Base-by-base conservation (phyloP, 352 stramenopile genomes). In the Phytophthora sojae region DNA sequence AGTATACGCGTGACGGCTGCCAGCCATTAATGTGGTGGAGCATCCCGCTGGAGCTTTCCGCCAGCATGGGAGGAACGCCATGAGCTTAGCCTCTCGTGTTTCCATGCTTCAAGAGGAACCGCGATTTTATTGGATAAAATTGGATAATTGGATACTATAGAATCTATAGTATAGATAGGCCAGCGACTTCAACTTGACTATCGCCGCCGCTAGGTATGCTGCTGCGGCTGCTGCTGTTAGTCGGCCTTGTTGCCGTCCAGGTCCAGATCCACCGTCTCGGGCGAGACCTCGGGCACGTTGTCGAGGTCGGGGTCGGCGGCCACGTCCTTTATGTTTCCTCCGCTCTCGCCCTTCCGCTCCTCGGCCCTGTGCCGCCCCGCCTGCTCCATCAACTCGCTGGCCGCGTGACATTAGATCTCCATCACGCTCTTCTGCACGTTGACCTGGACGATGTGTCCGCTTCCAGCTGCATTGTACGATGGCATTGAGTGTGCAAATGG, bases 401-500 rank as follows among this genome's bases (percentile, higher is more conserved):
- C 15, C 17, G 37, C 37, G n/a, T 29, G 17, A 21, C 26, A 50
- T 35, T 63, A 75, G 19, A 76, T 56, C 8, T 67, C 44, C 9
- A 49, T 55, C 5, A 25, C 35, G 37, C 39, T 57, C 58, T 79
- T 78, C 15, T 54, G 51, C 69, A 77, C 49, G 19, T 67, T 39
- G 55, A 77, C 47, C 3, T 64, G 25, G 23, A 79, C 61, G 7
- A 66, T 37, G 53, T 65, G 61, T n/a, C 37, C 51, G n/a, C 50
- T 49, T 26, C 57, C 58, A 44, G 37, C 57, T 57, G 50, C 62
- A 42, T 37, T 75, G 73, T 94, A 94, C 12, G 70, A 74, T 17
- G 67, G 35, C 3, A 94, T 71, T 19, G 81, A 73, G 2, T 79
- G 83, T 4, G 82, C 87, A 47, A 94, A 94, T 19, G 87, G 87